Percentiles rank a stretch among this genome's conserved stretches.
Evolutionary conservation across 2,329 filamentous ascomycete genomes (phyloP).

Genomic region (Fusarium buxicola): DNA sequence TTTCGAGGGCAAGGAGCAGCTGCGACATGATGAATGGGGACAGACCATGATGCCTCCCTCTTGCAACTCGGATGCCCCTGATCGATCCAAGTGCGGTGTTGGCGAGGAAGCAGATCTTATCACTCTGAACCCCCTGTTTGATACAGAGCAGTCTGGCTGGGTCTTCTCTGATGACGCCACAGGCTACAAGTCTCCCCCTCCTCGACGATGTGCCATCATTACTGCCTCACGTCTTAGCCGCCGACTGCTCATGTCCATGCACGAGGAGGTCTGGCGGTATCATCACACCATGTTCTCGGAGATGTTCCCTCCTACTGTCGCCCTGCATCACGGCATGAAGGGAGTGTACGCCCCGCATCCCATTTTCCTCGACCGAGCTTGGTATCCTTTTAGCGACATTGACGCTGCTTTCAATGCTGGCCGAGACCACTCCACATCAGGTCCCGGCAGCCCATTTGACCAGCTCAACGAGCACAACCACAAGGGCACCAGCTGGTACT

Average conservation of each 20-base stretch:
- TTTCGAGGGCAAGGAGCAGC: constrained; percentile 60
- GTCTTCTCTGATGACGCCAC: constrained; percentile 77
- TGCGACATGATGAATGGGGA: constrained; percentile 64
- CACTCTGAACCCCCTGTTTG: constrained; percentile 81
- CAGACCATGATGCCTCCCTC: constrained; percentile 65
- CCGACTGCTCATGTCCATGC: constrained; percentile 76
- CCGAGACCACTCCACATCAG: constrained; percentile 72
- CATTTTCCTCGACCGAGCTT: constrained; percentile 80
- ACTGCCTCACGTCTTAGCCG: constrained; percentile 76
- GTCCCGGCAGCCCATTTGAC: constrained; percentile 75
- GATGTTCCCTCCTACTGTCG: constrained; percentile 80
- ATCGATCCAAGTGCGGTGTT: constrained; percentile 69
- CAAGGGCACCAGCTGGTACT: constrained; percentile 86
- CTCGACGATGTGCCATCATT: constrained; percentile 77
- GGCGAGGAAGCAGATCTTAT: constrained; percentile 81
- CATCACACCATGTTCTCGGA: constrained; percentile 81
- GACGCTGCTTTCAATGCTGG: constrained; percentile 85
- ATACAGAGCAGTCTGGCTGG: constrained; percentile 78
- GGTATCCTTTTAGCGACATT: constrained; percentile 73
- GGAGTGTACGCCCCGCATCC: constrained; percentile 85
- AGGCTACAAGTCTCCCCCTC: constrained; percentile 73
- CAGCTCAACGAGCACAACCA: constrained; percentile 83
- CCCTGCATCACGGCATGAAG: constrained; percentile 81
- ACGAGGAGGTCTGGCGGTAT: constrained; percentile 75
- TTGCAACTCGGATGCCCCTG: constrained; percentile 63